phyloP scores from a whole-genome alignment of 306 rosid species.

The Quercus robur region DNA sequence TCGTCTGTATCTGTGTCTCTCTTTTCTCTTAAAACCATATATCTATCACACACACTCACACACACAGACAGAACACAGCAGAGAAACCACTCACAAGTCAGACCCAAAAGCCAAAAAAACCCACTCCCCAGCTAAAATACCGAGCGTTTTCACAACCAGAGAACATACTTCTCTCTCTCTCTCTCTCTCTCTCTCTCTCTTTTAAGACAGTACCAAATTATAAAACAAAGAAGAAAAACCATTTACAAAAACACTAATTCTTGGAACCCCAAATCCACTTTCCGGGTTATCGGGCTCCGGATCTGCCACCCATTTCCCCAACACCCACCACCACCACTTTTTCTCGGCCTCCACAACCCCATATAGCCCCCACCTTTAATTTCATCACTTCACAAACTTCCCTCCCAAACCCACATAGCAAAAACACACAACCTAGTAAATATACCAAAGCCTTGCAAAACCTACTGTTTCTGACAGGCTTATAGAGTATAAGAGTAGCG shows the following conservation, averaged over 20 bases:
- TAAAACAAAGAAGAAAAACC: no score
- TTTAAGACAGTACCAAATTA: background rate
- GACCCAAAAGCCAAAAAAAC: background rate
- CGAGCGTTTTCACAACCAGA: background rate
- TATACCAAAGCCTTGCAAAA: background rate
- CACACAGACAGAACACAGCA: background rate
- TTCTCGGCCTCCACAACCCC: slow-evolving; percentile 18
- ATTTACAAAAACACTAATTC: background rate
- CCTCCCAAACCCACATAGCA: background rate
- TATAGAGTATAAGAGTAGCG: background rate
- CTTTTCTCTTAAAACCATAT: no score
- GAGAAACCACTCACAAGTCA: background rate
- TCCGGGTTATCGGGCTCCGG: slow-evolving; percentile 47
- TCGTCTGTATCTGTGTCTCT: background rate
- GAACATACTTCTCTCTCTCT: background rate
- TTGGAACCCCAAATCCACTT: slow-evolving; percentile 34
- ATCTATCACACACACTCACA: background rate
- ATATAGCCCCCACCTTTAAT: slow-evolving; percentile 2
- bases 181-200: background rate
- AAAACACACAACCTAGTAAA: background rate
- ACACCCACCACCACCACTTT: slow-evolving; percentile 13
- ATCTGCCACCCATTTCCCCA: slow-evolving; percentile 46
- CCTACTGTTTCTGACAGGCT: background rate
- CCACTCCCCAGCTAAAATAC: background rate
- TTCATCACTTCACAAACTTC: slow-evolving; percentile 5